These are phyloP conservation scores for Platanthera zijinensis DNA, from an alignment of 106 monocot species.

Conservation along the genomic window DNA sequence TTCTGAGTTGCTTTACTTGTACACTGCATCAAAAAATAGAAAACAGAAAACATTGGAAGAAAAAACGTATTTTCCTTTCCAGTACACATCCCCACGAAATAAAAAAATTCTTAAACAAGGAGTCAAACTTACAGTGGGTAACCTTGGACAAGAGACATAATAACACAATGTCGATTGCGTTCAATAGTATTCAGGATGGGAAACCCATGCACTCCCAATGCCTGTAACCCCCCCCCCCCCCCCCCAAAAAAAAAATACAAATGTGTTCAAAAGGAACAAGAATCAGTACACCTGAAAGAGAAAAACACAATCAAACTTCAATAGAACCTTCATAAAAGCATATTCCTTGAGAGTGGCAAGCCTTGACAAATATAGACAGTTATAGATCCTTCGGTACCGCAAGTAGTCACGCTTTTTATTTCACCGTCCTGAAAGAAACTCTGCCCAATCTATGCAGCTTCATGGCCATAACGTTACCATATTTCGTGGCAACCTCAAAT, in stretches of 20 bases:
- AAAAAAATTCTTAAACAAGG: slow-evolving; percentile 7
- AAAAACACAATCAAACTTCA: background rate
- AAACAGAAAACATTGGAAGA: background rate
- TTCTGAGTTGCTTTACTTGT: slow-evolving; percentile 73
- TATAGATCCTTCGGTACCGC: slow-evolving; percentile 62
- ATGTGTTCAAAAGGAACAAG: slow-evolving; percentile 1
- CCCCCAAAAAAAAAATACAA: background rate
- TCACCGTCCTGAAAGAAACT: slow-evolving; percentile 88
- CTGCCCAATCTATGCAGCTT: slow-evolving; percentile 96
- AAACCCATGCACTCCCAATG: slow-evolving; percentile 90
- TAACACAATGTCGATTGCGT: slow-evolving; percentile 94
- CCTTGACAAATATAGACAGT: slow-evolving; percentile 93
- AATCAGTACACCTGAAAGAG: background rate
- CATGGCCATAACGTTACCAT: slow-evolving; percentile 88
- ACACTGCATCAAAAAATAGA: slow-evolving; percentile 29
- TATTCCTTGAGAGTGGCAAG: slow-evolving; percentile 94
- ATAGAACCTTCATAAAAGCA: slow-evolving; percentile 93
- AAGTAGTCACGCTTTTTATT: slow-evolving; percentile 95
- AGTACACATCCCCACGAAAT: background rate
- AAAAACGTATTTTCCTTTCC: background rate
- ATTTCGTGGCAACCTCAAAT: slow-evolving; percentile 93
- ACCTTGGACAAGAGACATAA: too few species aligned
- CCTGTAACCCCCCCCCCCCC: slow-evolving; percentile 40
- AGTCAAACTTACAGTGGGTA: slow-evolving; percentile 75
- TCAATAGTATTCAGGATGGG: slow-evolving; percentile 91